A percentile compares a stretch with the other conserved stretches of the same genome.
phyloP scores from a whole-genome alignment of 2,329 filamentous ascomycete species.

The Lecanoromycetidae sp. region DNA sequence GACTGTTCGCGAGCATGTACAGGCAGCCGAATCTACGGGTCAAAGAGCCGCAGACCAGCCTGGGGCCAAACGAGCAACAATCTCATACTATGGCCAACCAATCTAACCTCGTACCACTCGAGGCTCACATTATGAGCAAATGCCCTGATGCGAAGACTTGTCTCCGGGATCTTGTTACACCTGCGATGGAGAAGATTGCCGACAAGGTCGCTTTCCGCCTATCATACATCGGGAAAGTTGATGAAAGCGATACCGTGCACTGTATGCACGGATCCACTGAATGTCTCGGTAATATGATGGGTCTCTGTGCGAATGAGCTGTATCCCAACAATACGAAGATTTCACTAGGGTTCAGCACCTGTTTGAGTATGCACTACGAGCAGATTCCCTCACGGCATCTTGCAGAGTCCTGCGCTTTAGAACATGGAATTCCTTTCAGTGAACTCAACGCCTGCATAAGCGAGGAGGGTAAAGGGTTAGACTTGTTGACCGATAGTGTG shows the following conservation, averaged over 20 bases:
- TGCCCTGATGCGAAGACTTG: constrained; percentile 86
- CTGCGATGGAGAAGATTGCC: constrained; percentile 68
- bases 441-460: constrained; percentile 72
- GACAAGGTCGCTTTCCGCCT: constrained; percentile 84
- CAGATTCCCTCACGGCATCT: constrained; percentile 68
- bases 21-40: neutral
- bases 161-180: constrained; percentile 66
- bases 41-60: neutral
- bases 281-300: constrained; percentile 87
- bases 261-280: constrained; percentile 86
- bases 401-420: constrained; percentile 75
- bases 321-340: constrained; percentile 65
- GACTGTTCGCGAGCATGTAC: neutral
- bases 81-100: neutral
- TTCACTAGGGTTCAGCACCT: constrained; percentile 88
- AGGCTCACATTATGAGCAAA: constrained; percentile 95
- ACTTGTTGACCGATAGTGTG: constrained; percentile 32
- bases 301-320: constrained; percentile 74
- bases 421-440: constrained; percentile 77
- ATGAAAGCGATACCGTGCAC: constrained; percentile 21
- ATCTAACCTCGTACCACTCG: constrained; percentile 52
- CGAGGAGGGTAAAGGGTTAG: constrained; percentile 40
- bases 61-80: no score
- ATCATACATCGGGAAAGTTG: constrained; percentile 61
- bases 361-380: constrained; percentile 62